Percentiles rank a stretch among this genome's conserved stretches.
These are phyloP conservation scores for Phytopythium ostracodes DNA, from an alignment of 352 stramenopile species.

Conservation along the genomic window DNA sequence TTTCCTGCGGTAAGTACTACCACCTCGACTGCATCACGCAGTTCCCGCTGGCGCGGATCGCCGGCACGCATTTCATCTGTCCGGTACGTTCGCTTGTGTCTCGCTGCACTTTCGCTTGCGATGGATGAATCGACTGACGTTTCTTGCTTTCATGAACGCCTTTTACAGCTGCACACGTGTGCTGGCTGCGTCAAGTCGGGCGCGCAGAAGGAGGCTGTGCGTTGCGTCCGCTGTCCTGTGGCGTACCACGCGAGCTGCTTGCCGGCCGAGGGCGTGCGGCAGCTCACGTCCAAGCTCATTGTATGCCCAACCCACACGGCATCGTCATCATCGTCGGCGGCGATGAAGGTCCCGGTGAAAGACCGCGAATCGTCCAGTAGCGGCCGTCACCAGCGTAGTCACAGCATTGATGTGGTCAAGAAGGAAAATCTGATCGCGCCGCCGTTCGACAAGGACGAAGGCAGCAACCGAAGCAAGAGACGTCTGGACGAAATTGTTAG, in stretches of 20 bases:
- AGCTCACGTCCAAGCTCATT: constrained; percentile 67
- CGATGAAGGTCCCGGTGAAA: background rate
- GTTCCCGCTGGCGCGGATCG: constrained; percentile 65
- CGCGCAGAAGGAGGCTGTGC: constrained; percentile 72
- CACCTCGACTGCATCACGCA: constrained; percentile 78
- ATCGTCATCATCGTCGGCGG: background rate
- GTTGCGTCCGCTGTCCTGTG: constrained; percentile 75
- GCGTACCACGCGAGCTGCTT: constrained; percentile 81
- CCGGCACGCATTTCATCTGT: constrained; percentile 81
- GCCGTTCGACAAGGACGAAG: constrained; percentile 1
- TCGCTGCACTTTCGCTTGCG: too few relatives aligned
- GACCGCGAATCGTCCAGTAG: background rate
- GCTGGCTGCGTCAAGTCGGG: constrained; percentile 70
- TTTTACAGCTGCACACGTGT: constrained; percentile 75
- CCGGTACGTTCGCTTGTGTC: constrained; percentile 24
- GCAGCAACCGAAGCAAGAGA: constrained; percentile 16
- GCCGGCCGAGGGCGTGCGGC: constrained; percentile 40
- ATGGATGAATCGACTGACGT: background rate
- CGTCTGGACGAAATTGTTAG: constrained; percentile 7
- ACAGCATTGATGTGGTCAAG: background rate
- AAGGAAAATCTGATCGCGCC: background rate
- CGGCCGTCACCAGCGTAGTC: background rate
- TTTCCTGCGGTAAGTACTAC: constrained; percentile 86
- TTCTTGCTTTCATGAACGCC: background rate
- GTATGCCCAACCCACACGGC: constrained; percentile 59